Conservation (phyloP, 2,329 filamentous ascomycete species). For the Colletotrichum navitas region DNA sequence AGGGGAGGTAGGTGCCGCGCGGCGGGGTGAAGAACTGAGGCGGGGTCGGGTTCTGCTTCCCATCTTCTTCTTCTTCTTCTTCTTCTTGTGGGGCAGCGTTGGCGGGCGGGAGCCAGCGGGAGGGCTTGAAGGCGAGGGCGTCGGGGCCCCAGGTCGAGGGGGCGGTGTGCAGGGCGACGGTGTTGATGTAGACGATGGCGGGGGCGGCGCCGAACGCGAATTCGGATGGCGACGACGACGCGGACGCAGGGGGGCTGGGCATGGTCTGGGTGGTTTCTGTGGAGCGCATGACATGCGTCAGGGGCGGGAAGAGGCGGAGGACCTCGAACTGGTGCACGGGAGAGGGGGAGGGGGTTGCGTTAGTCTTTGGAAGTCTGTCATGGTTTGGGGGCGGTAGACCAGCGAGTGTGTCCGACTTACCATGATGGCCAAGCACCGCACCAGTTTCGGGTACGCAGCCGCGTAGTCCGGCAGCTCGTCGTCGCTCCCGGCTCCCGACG, state of each 20-base stretch:
- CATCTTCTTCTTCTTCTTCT: too few relatives aligned
- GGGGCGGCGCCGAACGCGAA: constrained; percentile 49
- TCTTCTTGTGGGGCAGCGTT: fast-evolving
- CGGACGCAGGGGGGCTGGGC: neutral
- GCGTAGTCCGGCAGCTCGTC: constrained; percentile 51
- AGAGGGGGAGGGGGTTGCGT: neutral
- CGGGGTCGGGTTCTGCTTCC: too few relatives aligned
- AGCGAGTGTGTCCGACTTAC: constrained; percentile 17
- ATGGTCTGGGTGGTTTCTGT: neutral
- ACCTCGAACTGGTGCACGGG: neutral
- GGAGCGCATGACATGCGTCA: neutral
- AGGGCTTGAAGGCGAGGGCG: constrained; percentile 53
- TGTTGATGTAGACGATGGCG: constrained; percentile 53
- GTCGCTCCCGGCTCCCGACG: constrained; percentile 44
- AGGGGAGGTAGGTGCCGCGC: constrained; percentile 59
- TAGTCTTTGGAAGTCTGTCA: neutral
- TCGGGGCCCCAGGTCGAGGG: constrained; percentile 49
- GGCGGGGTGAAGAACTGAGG: neutral
- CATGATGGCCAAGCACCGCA: constrained; percentile 61
- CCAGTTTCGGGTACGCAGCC: constrained; percentile 56
- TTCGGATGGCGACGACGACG: constrained; percentile 37
- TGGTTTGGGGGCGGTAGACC: too few relatives aligned
- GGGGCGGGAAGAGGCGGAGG: constrained; percentile 12
- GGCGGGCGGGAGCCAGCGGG: constrained; percentile 52
- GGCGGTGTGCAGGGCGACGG: constrained; percentile 47